These are phyloP conservation scores for Ogataea angusta DNA, from an alignment of 805 yeast genomes.

Conservation along the genomic window DNA sequence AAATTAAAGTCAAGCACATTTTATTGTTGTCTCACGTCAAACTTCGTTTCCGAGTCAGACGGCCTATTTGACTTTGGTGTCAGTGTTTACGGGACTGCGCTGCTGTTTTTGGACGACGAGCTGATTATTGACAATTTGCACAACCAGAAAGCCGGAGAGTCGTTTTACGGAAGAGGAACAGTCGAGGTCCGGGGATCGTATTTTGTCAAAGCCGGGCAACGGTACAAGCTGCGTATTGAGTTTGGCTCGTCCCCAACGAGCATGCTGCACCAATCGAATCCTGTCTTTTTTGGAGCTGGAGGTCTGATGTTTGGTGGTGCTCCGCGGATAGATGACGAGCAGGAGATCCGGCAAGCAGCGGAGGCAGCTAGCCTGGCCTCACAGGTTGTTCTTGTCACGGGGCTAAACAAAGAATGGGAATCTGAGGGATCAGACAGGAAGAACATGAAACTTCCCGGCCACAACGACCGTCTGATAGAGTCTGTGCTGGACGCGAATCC, in stretches of 20 bases:
- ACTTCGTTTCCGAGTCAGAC: conserved; percentile 43
- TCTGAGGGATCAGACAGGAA: conserved; percentile 40
- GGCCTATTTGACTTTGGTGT: conserved; percentile 53
- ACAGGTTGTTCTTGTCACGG: conserved; percentile 36
- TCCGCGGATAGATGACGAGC: conserved; percentile 6
- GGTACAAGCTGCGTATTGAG: conserved; percentile 45
- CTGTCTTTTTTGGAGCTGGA: conserved; percentile 19
- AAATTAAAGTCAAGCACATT: conserved; percentile 32
- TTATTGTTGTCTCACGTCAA: conserved; percentile 44
- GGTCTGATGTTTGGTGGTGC: conserved; percentile 22
- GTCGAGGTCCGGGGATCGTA: conserved; percentile 43
- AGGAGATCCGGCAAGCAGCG: conserved; percentile 29
- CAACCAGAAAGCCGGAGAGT: conserved; percentile 45
- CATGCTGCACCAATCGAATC: conserved; percentile 3
- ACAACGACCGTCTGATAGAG: conserved; percentile 33
- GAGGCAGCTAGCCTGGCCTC: conserved; percentile 34
- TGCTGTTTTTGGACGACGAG: conserved; percentile 48
- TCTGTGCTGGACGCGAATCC: conserved; percentile 34
- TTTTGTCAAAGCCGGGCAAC: conserved; percentile 40
- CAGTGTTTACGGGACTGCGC: conserved; percentile 52
- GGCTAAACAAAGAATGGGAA: conserved; percentile 40
- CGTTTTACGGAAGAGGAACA: conserved; percentile 56
- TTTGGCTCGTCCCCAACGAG: conserved; percentile 49
- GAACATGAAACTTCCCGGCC: conserved; percentile 36
- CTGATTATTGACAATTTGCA: conserved; percentile 56